Evolutionary conservation across 495 filamentous ascomycete species (phyloP), one percentile per base, ranked within the genome.

Genomic region (Cercophora sp.): DNA sequence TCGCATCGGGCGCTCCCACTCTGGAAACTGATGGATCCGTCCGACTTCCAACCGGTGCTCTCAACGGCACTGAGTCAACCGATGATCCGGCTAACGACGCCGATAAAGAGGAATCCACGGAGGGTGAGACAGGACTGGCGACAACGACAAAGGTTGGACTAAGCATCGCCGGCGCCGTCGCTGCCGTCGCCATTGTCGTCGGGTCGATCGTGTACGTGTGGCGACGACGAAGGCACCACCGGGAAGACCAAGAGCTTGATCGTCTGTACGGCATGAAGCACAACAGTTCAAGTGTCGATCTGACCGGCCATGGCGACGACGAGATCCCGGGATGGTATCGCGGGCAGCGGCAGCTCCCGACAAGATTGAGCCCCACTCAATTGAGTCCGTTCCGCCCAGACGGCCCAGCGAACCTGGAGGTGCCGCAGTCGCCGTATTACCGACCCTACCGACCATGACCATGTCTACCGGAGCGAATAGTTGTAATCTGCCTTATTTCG

Each of bases 271-370:
- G 62, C 23, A 41, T 60, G 41, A 61, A 60, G 48, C 29, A 56
- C 20, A 37, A 45, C 15, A 36, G 47, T 11, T 39, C 51, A 8
- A 54, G 37, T 8, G 53, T 48, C 8, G 54, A 59, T 18, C 52
- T 61, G 48, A 29, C 48, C 29, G n/a, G n/a, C 8, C 31, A 34
- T 0, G 44, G 34, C 1, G 34, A 52, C 18, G 44, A 56, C 13
- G 56, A 62, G 15, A 64, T 66, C 13, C 63, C 65, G 1, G 63
- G 65, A 0, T 68, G 65, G 65, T 63, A 66, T 51, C 63, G 63
- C n/a, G 62, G 65, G 3, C 55, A 62, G 32, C 40, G 56, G 32
- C 52, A 29, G 36, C 29, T 18, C 18, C n/a, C 35, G 15, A 41
- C 23, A 10, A 4, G 8, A 20, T 19, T 39, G 32, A 53, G 58